phyloP scores from a whole-genome alignment of 1,139 yeast genomes.

The Sugiyamaella grinbergsii region DNA sequence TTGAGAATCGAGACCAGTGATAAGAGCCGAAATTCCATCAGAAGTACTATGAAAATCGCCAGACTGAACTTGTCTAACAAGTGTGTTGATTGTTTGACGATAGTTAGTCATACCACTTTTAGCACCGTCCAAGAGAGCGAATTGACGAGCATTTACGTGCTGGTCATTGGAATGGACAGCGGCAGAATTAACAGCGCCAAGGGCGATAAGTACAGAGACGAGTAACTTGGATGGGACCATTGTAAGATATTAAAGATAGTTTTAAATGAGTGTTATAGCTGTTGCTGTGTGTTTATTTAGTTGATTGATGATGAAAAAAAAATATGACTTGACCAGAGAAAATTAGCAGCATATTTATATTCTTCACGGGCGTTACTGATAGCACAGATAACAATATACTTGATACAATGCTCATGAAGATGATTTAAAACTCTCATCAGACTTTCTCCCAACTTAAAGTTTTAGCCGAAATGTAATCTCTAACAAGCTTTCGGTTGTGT shows the following conservation, averaged over 20 bases:
- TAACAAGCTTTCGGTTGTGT: too few relatives aligned
- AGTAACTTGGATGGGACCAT: conserved; percentile 13
- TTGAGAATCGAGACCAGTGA: too few relatives aligned
- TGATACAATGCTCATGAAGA: not conserved
- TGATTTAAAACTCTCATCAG: too few relatives aligned
- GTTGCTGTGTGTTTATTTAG: not conserved
- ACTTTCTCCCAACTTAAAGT: too few relatives aligned
- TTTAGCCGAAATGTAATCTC: too few relatives aligned
- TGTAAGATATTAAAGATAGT: not conserved
- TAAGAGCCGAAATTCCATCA: too few relatives aligned
- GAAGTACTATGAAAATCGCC: too few relatives aligned
- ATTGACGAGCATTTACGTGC: not conserved
- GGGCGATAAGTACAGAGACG: not conserved
- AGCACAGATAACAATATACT: too few relatives aligned
- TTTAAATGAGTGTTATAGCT: not conserved
- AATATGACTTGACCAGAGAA: not conserved
- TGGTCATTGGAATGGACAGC: not conserved
- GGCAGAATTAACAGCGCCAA: conserved; percentile 9
- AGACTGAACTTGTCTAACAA: too few relatives aligned
- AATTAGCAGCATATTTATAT: conserved; percentile 2
- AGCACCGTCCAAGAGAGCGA: not conserved
- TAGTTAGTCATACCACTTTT: too few relatives aligned
- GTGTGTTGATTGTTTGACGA: too few relatives aligned
- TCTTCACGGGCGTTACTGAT: too few relatives aligned
- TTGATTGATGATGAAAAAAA: not conserved